Percentiles rank a stretch among this genome's conserved stretches.
phyloP scores from a whole-genome alignment of 495 filamentous ascomycete species.

The Tuber aestivum region DNA sequence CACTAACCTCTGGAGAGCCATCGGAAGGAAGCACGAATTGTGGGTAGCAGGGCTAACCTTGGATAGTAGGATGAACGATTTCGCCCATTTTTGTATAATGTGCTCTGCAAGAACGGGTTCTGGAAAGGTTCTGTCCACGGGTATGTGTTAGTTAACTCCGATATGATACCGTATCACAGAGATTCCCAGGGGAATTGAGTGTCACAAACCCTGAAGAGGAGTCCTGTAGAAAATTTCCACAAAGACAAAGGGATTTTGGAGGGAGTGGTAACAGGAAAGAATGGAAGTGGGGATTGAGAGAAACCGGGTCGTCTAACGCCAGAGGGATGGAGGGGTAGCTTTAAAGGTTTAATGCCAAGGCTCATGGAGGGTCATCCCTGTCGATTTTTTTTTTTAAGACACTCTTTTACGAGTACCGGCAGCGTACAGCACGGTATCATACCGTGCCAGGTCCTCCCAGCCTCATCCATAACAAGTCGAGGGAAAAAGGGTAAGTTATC shows the following conservation, averaged over 20 bases:
- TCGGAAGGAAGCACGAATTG: background rate
- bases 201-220: background rate
- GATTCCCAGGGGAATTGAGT: background rate
- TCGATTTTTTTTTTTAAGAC: background rate
- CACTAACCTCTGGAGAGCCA: background rate
- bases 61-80: slow-evolving; percentile 58
- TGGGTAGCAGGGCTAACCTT: slow-evolving; percentile 43
- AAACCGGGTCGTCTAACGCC: background rate
- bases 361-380: background rate
- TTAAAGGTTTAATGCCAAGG: background rate
- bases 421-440: too few species aligned
- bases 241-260: background rate
- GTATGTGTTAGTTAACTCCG: background rate
- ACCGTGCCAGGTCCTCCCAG: background rate
- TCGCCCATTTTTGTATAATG: slow-evolving; percentile 44
- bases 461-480: background rate
- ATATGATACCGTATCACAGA: background rate
- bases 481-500: background rate
- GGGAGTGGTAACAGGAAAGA: background rate
- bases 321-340: background rate
- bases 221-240: background rate
- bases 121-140: background rate
- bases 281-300: background rate
- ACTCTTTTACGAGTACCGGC: background rate
- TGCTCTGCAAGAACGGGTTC: background rate